Conservation (phyloP, 345 rosid species). For the rapeseed (Brassica napus) region DNA sequence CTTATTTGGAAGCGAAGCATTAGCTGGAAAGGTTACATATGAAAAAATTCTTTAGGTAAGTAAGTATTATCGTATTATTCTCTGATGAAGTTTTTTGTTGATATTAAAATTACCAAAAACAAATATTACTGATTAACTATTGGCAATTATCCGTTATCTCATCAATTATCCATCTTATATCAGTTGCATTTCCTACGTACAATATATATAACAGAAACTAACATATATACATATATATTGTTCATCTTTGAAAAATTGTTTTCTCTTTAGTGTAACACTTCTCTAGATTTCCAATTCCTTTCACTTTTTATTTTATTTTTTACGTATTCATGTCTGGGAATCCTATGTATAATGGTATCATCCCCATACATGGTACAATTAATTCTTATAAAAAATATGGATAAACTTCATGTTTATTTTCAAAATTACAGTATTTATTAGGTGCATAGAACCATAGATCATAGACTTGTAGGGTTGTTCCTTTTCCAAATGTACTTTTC, state of each 20-base stretch:
- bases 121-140: conserved; percentile 6
- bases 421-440: not conserved
- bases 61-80: conserved; percentile 1
- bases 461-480: conserved; percentile 2
- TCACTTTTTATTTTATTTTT: not conserved
- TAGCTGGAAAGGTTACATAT: not conserved
- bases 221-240: not conserved
- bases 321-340: not conserved
- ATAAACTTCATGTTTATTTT: conserved; percentile 12
- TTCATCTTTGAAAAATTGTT: not conserved
- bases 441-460: not conserved
- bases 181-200: too few relatives aligned
- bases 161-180: not conserved
- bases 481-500: not conserved
- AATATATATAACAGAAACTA: not conserved
- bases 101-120: not conserved
- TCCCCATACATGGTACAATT: conserved; percentile 5
- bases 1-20: conserved; percentile 20
- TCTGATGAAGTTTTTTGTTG: conserved; percentile 1
- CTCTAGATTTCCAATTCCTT: not conserved
- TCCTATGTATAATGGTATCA: not conserved
- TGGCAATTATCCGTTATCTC: not conserved
- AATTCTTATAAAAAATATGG: conserved; percentile 4
- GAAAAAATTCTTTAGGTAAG: conserved; percentile 6
- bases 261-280: not conserved